Percentiles rank a stretch among this genome's conserved stretches.
These are phyloP conservation scores for Butyriboletus loyo DNA, from an alignment of 768 basidiomycete genomes.

Conservation along the genomic window DNA sequence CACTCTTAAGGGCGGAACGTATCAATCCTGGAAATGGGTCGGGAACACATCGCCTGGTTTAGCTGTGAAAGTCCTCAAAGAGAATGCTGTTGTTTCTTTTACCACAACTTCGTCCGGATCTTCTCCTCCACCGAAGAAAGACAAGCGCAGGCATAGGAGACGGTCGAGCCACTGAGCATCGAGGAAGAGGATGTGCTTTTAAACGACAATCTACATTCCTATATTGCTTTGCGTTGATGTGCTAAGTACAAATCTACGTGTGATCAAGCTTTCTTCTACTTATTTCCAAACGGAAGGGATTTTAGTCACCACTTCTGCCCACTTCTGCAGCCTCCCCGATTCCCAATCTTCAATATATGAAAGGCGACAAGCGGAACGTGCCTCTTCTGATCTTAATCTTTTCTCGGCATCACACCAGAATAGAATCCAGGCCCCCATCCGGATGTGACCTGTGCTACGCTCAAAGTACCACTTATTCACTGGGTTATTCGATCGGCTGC, in stretches of 20 bases:
- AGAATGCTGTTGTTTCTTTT: slow-evolving; percentile 33
- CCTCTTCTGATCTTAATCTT: slow-evolving; percentile 66
- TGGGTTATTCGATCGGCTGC: slow-evolving; percentile 88
- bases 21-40: slow-evolving; percentile 49
- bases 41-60: slow-evolving; percentile 30
- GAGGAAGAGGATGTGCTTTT: background rate
- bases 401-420: slow-evolving; percentile 99
- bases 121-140: slow-evolving; percentile 30
- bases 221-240: background rate
- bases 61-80: slow-evolving; percentile 29
- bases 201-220: background rate
- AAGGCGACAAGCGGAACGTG: slow-evolving; percentile 58
- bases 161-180: slow-evolving; percentile 26
- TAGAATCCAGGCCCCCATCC: slow-evolving; percentile 84
- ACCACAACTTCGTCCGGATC: slow-evolving; percentile 27
- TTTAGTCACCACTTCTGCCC: slow-evolving; percentile 64
- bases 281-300: slow-evolving; percentile 82
- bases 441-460: slow-evolving; percentile 85
- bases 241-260: slow-evolving; percentile 16
- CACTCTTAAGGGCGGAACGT: slow-evolving; percentile 30
- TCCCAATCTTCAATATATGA: slow-evolving; percentile 80
- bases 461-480: slow-evolving; percentile 99
- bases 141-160: slow-evolving; percentile 26
- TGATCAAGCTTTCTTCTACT: slow-evolving; percentile 26
- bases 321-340: slow-evolving; percentile 60